phyloP scores from a whole-genome alignment of 257 asterid species.

The Solanum megistacrolobum region DNA sequence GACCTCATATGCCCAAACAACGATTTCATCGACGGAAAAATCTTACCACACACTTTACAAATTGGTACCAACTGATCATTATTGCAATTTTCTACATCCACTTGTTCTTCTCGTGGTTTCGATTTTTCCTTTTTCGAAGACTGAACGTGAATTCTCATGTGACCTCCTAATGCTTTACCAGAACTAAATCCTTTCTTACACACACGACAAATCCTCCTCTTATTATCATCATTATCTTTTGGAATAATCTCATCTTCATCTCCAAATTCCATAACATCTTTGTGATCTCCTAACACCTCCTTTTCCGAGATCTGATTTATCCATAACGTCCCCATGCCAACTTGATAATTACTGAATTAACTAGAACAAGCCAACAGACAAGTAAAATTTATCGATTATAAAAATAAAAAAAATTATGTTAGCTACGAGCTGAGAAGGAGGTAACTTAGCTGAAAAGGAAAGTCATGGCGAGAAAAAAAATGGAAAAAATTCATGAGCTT shows the following conservation, averaged over 20 bases:
- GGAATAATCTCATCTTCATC: not conserved
- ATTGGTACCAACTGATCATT: not conserved
- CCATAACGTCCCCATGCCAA: slow-evolving; percentile 9
- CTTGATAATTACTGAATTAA: not conserved
- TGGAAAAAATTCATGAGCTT: not conserved
- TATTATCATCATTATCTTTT: not conserved
- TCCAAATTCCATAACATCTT: not conserved
- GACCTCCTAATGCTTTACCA: slow-evolving; percentile 83
- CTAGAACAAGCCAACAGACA: not conserved
- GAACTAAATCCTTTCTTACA: slow-evolving; percentile 44
- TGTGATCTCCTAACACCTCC: not conserved
- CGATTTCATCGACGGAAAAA: slow-evolving; percentile 40
- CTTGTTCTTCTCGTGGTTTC: not conserved
- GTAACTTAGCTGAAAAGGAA: slow-evolving; percentile 11
- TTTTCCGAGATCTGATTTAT: slow-evolving; percentile 9
- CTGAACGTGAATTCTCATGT: slow-evolving; percentile 57
- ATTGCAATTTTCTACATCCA: not conserved
- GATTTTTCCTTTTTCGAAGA: slow-evolving; percentile 10
- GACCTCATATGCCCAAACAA: slow-evolving; percentile 60
- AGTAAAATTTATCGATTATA: not conserved
- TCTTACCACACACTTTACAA: slow-evolving; percentile 32
- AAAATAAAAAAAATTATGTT: not conserved
- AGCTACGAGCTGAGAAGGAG: not conserved
- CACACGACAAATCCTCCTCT: slow-evolving; percentile 29
- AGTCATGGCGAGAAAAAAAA: not conserved